Base-by-base conservation (phyloP, 2,329 filamentous ascomycete species). In the Aspergillus japonicus region DNA sequence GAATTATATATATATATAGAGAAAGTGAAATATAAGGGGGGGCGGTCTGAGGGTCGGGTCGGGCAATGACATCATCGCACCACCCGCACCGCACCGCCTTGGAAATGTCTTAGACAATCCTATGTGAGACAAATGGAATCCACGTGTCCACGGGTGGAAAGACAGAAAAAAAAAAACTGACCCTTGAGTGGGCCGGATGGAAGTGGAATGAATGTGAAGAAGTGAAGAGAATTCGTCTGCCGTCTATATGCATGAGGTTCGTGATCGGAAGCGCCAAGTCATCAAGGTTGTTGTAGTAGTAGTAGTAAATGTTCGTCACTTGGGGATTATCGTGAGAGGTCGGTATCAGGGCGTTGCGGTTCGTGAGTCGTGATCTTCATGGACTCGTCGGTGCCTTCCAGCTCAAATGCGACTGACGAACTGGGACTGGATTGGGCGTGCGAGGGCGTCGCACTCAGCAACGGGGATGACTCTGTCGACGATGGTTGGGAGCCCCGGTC, bases 211-310 rank as follows among this genome's bases (percentile, higher is more conserved):
- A 23, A 35, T 39, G 23, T 23, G 23, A 23, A 23, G 23, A 23
- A 23, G 23, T 2, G 23, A 23, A 47, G 16, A 31, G 14, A 19
- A 33, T 52, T 47, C 51, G 53, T 58, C 39, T 55, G 58, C 54
- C 53, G 52, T 62, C 61, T 62, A 62, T 60, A 60, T 62, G 61
- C 61, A 60, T 62, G 57, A 62, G 23, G 50, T 62, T 29, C 61
- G 42, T 62, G 56, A 60, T 60, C 47, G 54, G 49, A 50, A 60
- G 60, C 56, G 61, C 61, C 61, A 60, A 58, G 58, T 44, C 39
- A 44, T 44, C 39, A 44, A 19, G 39, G 39, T 44, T 16, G 39
- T 16, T 16, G 39, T 16, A 16, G 16, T n/a, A 5, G 16, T n/a
- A n/a, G 39, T 35, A 35, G 33, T 35, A 35, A 14, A 39, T 23